Conservation (phyloP, 139 green algal species). For the Chlamydomonas urium region DNA sequence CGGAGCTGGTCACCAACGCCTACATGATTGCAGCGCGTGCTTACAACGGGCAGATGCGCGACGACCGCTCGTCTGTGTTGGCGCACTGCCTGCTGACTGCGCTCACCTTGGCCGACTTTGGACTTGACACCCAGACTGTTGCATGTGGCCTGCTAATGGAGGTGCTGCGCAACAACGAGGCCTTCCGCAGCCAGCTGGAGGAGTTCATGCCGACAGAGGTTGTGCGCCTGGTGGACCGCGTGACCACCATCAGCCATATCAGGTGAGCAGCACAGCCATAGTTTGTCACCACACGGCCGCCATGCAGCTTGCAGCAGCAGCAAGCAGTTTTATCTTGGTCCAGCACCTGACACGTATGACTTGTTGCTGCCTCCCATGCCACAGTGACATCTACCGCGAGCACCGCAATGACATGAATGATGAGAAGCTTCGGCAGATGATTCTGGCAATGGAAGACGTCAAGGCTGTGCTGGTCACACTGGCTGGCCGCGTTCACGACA, state of each 20-base stretch:
- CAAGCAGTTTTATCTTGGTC: too few relatives aligned
- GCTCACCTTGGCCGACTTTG: conserved; percentile 29
- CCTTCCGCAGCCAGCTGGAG: conserved; percentile 45
- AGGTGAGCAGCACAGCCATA: conserved; percentile 41
- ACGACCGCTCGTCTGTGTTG: conserved; percentile 49
- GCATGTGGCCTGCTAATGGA: conserved; percentile 68
- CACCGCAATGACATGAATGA: conserved; percentile 27
- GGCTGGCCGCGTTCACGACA: conserved; percentile 70
- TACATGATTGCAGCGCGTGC: conserved; percentile 36
- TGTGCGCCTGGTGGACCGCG: conserved; percentile 41
- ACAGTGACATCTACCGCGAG: conserved; percentile 45
- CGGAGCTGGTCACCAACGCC: conserved; percentile 27
- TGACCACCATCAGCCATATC: conserved; percentile 40
- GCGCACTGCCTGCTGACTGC: conserved; percentile 53
- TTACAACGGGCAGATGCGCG: conserved; percentile 44
- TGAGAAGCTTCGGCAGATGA: conserved; percentile 34
- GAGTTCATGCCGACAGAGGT: conserved; percentile 50
- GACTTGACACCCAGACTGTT: conserved; percentile 58
- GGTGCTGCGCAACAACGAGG: conserved; percentile 41
- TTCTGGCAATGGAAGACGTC: conserved; percentile 47
- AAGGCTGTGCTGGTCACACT: conserved; percentile 79
- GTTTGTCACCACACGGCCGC: too few relatives aligned
- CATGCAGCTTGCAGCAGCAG: too few relatives aligned
- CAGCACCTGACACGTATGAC: too few relatives aligned
- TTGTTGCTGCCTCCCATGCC: too few relatives aligned